A percentile compares a stretch with the other conserved stretches of the same genome.
These are phyloP conservation scores for Neofusicoccum umdonicola DNA, from an alignment of 2,329 filamentous ascomycete species.

Conservation along the genomic window DNA sequence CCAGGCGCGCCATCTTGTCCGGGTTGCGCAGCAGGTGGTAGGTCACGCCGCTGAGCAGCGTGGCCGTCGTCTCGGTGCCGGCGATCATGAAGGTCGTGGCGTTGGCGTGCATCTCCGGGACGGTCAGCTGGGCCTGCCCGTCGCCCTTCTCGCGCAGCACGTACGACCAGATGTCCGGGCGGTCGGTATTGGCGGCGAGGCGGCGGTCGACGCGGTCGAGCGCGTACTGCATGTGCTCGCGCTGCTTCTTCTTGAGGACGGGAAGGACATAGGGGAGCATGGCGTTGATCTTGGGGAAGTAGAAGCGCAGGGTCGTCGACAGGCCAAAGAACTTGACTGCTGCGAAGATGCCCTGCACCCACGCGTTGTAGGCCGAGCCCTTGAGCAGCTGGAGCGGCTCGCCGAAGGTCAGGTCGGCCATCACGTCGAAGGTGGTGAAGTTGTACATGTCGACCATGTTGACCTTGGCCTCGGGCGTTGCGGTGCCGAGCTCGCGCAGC, in stretches of 20 bases:
- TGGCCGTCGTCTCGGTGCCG: slow-evolving; percentile 43
- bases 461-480: slow-evolving; percentile 19
- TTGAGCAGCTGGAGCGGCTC: slow-evolving; percentile 32
- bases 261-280: slow-evolving; percentile 4
- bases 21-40: slow-evolving; percentile 31
- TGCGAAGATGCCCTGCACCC: slow-evolving; percentile 32
- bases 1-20: slow-evolving; percentile 3
- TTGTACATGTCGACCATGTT: slow-evolving; percentile 26
- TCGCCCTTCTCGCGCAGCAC: slow-evolving; percentile 7
- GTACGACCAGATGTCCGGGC: slow-evolving; percentile 12
- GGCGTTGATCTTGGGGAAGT: slow-evolving; percentile 7
- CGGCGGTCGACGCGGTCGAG: slow-evolving; percentile 10
- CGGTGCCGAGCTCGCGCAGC: slow-evolving; percentile 37
- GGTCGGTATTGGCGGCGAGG: not conserved
- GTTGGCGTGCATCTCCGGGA: slow-evolving; percentile 22
- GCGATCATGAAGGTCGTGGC: slow-evolving; percentile 29
- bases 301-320: slow-evolving; percentile 9
- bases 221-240: slow-evolving; percentile 3
- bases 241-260: not conserved
- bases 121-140: not conserved
- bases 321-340: slow-evolving; percentile 21
- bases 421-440: slow-evolving; percentile 35
- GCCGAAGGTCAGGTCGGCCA: slow-evolving; percentile 34
- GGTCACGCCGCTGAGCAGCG: slow-evolving; percentile 31
- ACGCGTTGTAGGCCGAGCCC: slow-evolving; percentile 28